Conservation (phyloP, 2,329 filamentous ascomycete genomes). For the Nemania sp. region DNA sequence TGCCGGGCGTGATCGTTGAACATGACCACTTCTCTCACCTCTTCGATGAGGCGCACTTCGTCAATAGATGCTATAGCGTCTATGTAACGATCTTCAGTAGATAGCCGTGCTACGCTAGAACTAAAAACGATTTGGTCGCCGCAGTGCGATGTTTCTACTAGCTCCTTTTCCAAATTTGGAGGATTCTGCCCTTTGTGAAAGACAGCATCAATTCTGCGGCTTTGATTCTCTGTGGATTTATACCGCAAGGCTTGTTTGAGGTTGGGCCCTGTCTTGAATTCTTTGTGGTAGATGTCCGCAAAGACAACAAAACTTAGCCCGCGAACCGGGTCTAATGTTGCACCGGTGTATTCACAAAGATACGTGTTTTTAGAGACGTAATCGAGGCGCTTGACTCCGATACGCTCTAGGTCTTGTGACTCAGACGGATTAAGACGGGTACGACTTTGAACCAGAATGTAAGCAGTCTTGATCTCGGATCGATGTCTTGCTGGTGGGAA, state of each 20-base stretch:
- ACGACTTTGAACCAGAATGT: not conserved
- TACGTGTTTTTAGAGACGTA: no score
- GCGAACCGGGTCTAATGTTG: not conserved
- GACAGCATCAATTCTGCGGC: not conserved
- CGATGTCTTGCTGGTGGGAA: not conserved
- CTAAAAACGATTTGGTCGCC: not conserved
- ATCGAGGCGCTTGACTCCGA: not conserved
- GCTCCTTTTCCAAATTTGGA: not conserved
- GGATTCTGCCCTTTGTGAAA: not conserved
- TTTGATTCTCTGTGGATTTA: no score
- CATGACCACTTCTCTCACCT: not conserved
- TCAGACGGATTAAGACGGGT: not conserved
- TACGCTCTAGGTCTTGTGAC: not conserved
- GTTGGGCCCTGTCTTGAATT: not conserved
- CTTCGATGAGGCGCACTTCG: not conserved
- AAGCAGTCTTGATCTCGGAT: not conserved
- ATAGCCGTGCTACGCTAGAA: not conserved
- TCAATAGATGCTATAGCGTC: not conserved
- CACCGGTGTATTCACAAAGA: not conserved
- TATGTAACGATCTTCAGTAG: not conserved
- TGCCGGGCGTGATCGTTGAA: not conserved
- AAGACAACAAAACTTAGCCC: not conserved
- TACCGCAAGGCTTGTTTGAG: not conserved
- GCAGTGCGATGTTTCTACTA: not conserved
- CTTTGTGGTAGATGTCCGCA: not conserved